phyloP scores from a whole-genome alignment of 176 grass and related monocot genomes.

The barley (Hordeum vulgare) region MorexV3_pseudomolecules_assembly NC_058523.1:555844571-555845070 shows the following conservation, averaged over 20 bases:
- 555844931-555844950: background rate
- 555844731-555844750: background rate
- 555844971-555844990: background rate
- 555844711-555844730: background rate
- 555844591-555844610: background rate
- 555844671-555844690: background rate
- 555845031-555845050: background rate
- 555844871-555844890: too few species aligned
- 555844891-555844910: too few species aligned
- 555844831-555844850: too few species aligned
- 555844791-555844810: background rate
- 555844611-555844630: too few species aligned
- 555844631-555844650: too few species aligned
- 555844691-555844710: background rate
- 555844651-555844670: too few species aligned
- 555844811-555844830: background rate
- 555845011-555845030: too few species aligned
- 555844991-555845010: too few species aligned
- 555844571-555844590: background rate
- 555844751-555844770: background rate
- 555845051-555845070: constrained; percentile 11
- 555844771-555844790: background rate
- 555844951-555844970: background rate
- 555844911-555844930: background rate
- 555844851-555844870: too few species aligned